Conservation (phyloP, 108 stramenopile genomes). For the Fragilaria radians region DNA sequence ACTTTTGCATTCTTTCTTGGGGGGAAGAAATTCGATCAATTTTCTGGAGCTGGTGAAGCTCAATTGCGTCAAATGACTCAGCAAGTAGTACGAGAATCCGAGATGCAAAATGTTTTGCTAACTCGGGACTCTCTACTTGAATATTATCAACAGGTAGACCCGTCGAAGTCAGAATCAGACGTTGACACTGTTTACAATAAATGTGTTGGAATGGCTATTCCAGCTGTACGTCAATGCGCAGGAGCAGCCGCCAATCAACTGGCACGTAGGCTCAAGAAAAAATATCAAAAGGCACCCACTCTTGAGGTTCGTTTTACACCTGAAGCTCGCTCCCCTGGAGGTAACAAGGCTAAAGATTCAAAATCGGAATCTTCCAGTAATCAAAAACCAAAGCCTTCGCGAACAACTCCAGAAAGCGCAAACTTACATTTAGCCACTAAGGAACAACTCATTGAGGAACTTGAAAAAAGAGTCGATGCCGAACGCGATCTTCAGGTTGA, state of each 20-base stretch:
- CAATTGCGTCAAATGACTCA: conserved; percentile 73
- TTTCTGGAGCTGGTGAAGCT: conserved; percentile 81
- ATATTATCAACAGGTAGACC: conserved; percentile 71
- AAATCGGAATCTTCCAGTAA: background rate
- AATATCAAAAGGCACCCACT: conserved; percentile 66
- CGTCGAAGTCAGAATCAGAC: conserved; percentile 52
- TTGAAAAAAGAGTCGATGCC: conserved; percentile 76
- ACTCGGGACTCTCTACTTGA: conserved; percentile 35
- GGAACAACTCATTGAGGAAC: conserved; percentile 69
- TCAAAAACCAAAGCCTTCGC: conserved; percentile 11
- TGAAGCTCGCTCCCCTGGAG: conserved; percentile 9
- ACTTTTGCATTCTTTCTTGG: conserved; percentile 86
- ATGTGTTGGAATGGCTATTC: conserved; percentile 59
- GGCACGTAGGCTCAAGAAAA: conserved; percentile 77
- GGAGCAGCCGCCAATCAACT: conserved; percentile 70
- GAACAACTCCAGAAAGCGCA: conserved; percentile 1
- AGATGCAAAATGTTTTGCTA: conserved; percentile 68
- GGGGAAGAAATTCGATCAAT: conserved; percentile 74
- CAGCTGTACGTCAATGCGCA: conserved; percentile 44
- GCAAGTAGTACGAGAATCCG: conserved; percentile 47
- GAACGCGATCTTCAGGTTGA: conserved; percentile 73
- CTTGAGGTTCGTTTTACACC: conserved; percentile 34
- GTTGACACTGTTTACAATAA: conserved; percentile 76
- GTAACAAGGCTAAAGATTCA: background rate
- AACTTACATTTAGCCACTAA: conserved; percentile 79